Evolutionary conservation across 208 protist species (phyloP).

Genomic region (Trypanosoma boissoni): DNA sequence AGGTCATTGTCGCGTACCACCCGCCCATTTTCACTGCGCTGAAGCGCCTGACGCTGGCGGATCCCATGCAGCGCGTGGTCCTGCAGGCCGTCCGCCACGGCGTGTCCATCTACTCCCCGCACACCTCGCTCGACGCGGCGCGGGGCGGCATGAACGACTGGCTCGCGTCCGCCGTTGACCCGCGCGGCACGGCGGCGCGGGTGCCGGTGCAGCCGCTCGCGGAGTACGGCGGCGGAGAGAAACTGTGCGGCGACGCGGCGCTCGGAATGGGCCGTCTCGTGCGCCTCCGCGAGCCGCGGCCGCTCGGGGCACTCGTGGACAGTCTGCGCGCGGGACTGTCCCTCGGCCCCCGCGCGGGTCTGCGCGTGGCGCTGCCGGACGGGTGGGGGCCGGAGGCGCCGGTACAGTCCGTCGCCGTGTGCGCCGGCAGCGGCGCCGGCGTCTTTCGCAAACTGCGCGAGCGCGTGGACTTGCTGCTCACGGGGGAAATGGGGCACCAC

Average conservation of each 20-base stretch:
- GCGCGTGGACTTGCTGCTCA: constrained; percentile 71
- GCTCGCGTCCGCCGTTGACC: constrained; percentile 68
- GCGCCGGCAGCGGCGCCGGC: constrained; percentile 80
- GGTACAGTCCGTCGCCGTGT: constrained; percentile 75
- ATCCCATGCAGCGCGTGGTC: constrained; percentile 72
- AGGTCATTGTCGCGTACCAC: constrained; percentile 92
- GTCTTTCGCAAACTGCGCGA: constrained; percentile 59
- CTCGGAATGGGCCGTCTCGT: constrained; percentile 67
- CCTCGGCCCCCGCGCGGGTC: no score
- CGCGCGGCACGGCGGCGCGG: constrained; percentile 11
- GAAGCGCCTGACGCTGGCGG: constrained; percentile 71
- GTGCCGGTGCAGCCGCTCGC: no score
- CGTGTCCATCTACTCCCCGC: constrained; percentile 92
- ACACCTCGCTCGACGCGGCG: constrained; percentile 86
- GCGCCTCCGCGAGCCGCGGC: constrained; percentile 30
- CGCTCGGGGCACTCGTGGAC: constrained; percentile 66
- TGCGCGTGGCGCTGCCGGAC: constrained; percentile 71
- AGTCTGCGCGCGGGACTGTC: constrained; percentile 46
- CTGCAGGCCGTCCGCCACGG: constrained; percentile 60
- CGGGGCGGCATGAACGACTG: constrained; percentile 92
- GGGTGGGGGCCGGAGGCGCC: constrained; percentile 31
- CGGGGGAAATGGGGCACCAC: constrained; percentile 93
- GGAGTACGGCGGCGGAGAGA: no score
- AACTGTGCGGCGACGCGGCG: neutral
- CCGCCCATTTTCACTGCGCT: constrained; percentile 83